These are phyloP conservation scores for Dysphania ambrosioides DNA, from an alignment of 148 eudicot species.

Conservation along the genomic window DNA sequence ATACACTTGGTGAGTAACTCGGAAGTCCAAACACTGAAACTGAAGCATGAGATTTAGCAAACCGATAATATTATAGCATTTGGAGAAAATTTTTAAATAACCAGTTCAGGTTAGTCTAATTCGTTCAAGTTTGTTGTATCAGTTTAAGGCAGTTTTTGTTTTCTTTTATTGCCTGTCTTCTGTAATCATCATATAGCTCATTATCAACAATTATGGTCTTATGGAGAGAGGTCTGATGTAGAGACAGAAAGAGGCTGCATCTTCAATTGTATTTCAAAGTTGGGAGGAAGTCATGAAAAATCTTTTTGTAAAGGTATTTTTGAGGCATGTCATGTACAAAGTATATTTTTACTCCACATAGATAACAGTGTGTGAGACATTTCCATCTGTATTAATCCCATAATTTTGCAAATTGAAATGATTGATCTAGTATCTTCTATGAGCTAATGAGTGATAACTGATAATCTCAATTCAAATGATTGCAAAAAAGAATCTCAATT, in stretches of 20 bases:
- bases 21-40: conserved; percentile 31
- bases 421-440: not conserved
- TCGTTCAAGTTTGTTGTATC: conserved; percentile 29
- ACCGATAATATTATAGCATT: conserved; percentile 5
- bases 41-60: conserved; percentile 29
- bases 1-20: conserved; percentile 65
- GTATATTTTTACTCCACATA: conserved; percentile 7
- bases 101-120: conserved; percentile 19
- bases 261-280: conserved; percentile 15
- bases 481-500: no score
- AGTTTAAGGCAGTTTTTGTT: conserved; percentile 29
- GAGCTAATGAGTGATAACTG: no score
- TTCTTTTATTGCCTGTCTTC: conserved; percentile 18
- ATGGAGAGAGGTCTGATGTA: conserved; percentile 17
- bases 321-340: conserved; percentile 27
- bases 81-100: not conserved
- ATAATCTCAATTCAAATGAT: no score
- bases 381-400: not conserved
- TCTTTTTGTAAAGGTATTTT: conserved; percentile 23
- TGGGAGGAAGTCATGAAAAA: conserved; percentile 5
- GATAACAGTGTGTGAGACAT: not conserved
- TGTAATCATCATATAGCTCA: conserved; percentile 23
- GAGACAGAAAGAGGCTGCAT: conserved; percentile 15
- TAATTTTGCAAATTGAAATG: not conserved
- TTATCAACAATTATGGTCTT: conserved; percentile 8